Conservation (phyloP, 1,284 basidiomycete genomes). For the Trichosporon sp. region DNA sequence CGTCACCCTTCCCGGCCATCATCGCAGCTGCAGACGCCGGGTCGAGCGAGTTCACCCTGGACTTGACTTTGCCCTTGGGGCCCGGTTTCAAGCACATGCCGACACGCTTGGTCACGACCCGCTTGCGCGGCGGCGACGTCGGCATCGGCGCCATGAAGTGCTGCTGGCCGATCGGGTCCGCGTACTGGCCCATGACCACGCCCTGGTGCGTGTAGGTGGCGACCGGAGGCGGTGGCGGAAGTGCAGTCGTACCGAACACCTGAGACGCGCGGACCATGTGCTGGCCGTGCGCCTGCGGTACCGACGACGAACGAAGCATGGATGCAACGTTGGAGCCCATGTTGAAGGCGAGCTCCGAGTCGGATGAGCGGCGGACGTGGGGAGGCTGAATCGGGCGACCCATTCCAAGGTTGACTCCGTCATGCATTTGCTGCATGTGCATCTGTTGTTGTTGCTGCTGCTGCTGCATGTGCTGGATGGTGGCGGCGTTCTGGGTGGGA, state of each 20-base stretch:
- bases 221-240: slow-evolving; percentile 16
- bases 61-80: slow-evolving; percentile 25
- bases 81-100: slow-evolving; percentile 30
- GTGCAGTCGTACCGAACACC: slow-evolving; percentile 4
- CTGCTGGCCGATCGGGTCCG: slow-evolving; percentile 6
- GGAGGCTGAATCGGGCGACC: slow-evolving; percentile 15
- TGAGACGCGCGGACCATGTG: background rate
- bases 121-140: slow-evolving; percentile 16
- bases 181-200: background rate
- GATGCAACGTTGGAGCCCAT: slow-evolving; percentile 13
- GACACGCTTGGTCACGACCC: slow-evolving; percentile 20
- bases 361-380: slow-evolving; percentile 18
- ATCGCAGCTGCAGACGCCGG: background rate
- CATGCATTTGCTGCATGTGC: background rate
- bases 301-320: slow-evolving; percentile 23
- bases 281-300: slow-evolving; percentile 15
- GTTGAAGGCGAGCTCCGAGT: slow-evolving; percentile 21
- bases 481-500: background rate
- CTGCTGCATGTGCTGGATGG: background rate
- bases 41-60: background rate
- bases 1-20: background rate
- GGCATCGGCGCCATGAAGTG: background rate
- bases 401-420: slow-evolving; percentile 10
- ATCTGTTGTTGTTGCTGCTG: slow-evolving; percentile 2
- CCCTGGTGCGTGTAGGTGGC: slow-evolving; percentile 10